Base-by-base conservation (phyloP, 305 asterid species). In the Solanum chacoense region DNA sequence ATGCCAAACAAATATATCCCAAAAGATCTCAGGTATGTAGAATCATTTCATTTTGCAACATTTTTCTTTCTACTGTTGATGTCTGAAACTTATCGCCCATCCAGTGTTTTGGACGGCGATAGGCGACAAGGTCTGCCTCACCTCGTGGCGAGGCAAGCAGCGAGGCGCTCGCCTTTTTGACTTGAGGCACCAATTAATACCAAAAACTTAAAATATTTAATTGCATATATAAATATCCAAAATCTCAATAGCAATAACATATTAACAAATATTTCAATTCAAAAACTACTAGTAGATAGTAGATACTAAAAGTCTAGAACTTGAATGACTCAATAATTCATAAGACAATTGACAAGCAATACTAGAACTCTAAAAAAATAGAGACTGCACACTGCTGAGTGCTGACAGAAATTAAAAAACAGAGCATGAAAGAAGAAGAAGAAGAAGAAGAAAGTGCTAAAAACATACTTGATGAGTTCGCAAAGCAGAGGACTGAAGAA, bases 1-100 rank as follows among this genome's bases (percentile, higher is more conserved):
- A 94, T 97, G 99, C 99, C 99, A 89, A 97, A 96, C 92, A 96
- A 94, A 92, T 96, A 87, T 92, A 95, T 97, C 40, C 97, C 98
- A 31, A 94, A 94, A 92, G 98, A 97, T 80, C 91, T 96, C 79
- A 94, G 99, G 99, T 95, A 92, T 89, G 65, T 87, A 11, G 72
- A 72, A 18, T 67, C 40, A 63, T 77, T 65, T 35, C 34, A 31
- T 4, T 13, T 11, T 10, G 36, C 71, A 50, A 84, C 42, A 10
- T 67, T 79, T 79, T 38, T 67, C 89, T 88, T 65, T 31, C 26
- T 40, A 34, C 32, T 20, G 16, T 11, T 45, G 59, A 89, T 22
- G 22, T 35, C 84, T 2, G 55, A 76, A 35, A 76, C 50, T 36
- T 76, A 22, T 76, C 0, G 24, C 32, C 31, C 32, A 36, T 77